These are phyloP conservation scores for Pachysolen tannophilus DNA, from an alignment of 805 yeast species.

Conservation along the genomic window DNA sequence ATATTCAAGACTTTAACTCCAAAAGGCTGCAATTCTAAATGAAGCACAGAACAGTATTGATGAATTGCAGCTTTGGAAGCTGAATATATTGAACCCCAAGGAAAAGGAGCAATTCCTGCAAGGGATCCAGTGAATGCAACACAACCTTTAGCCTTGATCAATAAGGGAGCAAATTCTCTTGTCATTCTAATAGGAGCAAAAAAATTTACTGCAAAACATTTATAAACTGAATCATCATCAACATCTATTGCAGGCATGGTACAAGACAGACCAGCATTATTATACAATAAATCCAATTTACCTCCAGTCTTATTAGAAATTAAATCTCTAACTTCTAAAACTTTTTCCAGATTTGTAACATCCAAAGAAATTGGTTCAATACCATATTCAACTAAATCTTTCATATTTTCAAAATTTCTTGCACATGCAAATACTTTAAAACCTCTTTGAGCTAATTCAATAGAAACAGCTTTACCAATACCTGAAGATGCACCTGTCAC, in stretches of 20 bases:
- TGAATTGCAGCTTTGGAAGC: slow-evolving; percentile 73
- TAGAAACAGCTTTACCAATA: slow-evolving; percentile 41
- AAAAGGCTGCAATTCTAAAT: slow-evolving; percentile 63
- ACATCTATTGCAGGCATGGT: slow-evolving; percentile 66
- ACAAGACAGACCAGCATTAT: slow-evolving; percentile 59
- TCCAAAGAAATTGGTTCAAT: slow-evolving; percentile 25
- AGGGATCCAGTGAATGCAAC: slow-evolving; percentile 71
- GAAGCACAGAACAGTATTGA: slow-evolving; percentile 54
- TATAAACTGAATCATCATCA: slow-evolving; percentile 39
- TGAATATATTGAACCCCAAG: slow-evolving; percentile 60
- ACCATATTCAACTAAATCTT: slow-evolving; percentile 15
- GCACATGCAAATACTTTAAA: slow-evolving; percentile 21
- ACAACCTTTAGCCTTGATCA: slow-evolving; percentile 60
- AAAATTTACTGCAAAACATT: slow-evolving; percentile 59
- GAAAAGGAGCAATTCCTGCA: slow-evolving; percentile 60
- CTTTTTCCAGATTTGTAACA: slow-evolving; percentile 25
- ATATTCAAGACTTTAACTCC: slow-evolving; percentile 64
- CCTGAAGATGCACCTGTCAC: slow-evolving; percentile 54
- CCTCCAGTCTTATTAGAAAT: slow-evolving; percentile 24
- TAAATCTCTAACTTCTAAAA: slow-evolving; percentile 16
- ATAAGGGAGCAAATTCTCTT: slow-evolving; percentile 44
- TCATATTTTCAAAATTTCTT: slow-evolving; percentile 30
- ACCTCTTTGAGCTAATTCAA: slow-evolving; percentile 42
- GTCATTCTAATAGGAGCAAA: slow-evolving; percentile 60
- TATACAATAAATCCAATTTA: slow-evolving; percentile 27